Base-by-base conservation (phyloP, 345 rosid genomes). In the Lepidium aucheri region DNA sequence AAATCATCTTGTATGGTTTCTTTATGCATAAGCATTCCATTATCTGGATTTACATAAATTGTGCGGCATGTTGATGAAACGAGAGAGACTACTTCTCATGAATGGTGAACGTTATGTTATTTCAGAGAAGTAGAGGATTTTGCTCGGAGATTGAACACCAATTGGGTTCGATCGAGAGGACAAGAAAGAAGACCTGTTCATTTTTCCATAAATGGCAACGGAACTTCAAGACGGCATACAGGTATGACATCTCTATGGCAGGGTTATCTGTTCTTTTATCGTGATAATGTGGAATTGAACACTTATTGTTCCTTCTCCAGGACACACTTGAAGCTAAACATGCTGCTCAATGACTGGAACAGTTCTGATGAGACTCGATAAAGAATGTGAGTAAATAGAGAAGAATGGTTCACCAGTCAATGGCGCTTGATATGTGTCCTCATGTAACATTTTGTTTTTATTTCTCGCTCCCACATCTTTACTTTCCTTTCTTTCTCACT, bases 121-220 rank as follows among this genome's bases (percentile, higher is more conserved):
- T 49, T 26, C 62, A 91, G 98, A 77, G 98, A 91, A 77, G 96
- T 89, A 22, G 98, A 83, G 74, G 98, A 89, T 67, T 92, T 89
- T 84, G 96, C 95, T 34, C 80, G 91, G 30, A 83, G 96, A 81
- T 77, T 87, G 68, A 84, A 89, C 82, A 83, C 98, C 24, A 87
- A 81, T 64, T 89, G 92, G 77, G 84, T 89, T 53, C 75, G 77
- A 32, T 83, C 82, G 20, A 59, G 70, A 69, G 89, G 87, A 65
- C 85, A 75, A 65, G 89, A 85, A 65, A 83, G 78, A 55, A 82
- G 71, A 55, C 85, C 80, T n/a, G 69, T 70, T 41, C 75, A 68
- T 50, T 70, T 63, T 65, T 76, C 90, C 12, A 66, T 73, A 9
- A 85, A 86, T 33, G 85, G 85, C 67, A 78, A 81, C 74, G 86